A percentile compares a stretch with the other conserved stretches of the same genome.
Conservation (phyloP, 2,329 filamentous ascomycete species). For the Nigrospora sphaerica region DNA sequence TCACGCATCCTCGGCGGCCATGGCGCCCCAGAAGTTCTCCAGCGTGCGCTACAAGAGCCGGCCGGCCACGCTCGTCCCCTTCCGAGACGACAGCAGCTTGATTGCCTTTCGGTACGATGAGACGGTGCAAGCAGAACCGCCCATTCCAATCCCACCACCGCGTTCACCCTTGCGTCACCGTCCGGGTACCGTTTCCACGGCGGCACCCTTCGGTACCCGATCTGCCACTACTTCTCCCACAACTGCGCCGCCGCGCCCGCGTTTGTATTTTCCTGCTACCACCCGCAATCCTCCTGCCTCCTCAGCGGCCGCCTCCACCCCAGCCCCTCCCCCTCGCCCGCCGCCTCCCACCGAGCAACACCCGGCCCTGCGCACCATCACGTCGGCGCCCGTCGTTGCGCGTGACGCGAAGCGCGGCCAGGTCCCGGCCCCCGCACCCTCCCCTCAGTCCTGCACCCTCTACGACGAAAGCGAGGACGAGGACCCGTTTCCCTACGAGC, state of each 20-base stretch:
- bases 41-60: constrained; percentile 35
- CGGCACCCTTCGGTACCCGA: background rate
- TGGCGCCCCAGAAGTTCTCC: constrained; percentile 32
- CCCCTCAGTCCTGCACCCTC: constrained; percentile 23
- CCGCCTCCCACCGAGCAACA: constrained; percentile 44
- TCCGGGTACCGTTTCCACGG: constrained; percentile 1
- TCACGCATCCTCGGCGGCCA: background rate
- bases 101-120: constrained; percentile 56
- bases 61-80: constrained; percentile 26
- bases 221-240: constrained; percentile 1
- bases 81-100: constrained; percentile 42
- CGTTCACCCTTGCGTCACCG: constrained; percentile 25
- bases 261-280: constrained; percentile 11
- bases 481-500: constrained; percentile 24
- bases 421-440: constrained; percentile 39
- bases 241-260: background rate
- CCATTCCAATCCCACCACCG: constrained; percentile 43
- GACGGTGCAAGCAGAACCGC: constrained; percentile 49
- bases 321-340: constrained; percentile 26
- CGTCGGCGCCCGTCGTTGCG: constrained; percentile 17
- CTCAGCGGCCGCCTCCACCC: constrained; percentile 21
- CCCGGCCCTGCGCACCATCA: constrained; percentile 39
- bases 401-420: constrained; percentile 49
- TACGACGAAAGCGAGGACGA: constrained; percentile 34
- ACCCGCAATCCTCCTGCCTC: constrained; percentile 16